Base-by-base conservation (phyloP, 257 asterid genomes). In the Rhazya stricta region DNA sequence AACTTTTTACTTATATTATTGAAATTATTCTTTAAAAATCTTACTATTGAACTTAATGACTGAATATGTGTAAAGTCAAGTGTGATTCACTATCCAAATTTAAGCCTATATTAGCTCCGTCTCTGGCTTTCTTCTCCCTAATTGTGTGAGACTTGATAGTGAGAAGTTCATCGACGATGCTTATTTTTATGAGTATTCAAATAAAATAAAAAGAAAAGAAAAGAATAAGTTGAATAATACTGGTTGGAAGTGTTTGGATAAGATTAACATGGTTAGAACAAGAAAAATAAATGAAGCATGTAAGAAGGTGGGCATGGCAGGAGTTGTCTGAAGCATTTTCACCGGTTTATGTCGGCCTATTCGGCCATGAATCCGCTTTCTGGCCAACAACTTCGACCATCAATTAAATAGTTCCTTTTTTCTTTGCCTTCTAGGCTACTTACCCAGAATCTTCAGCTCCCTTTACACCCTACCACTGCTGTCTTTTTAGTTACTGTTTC, bases 291-390 rank as follows among this genome's bases (percentile, higher is more conserved):
- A 66, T 34, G 70, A 69, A 69, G 60, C 60, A 27, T 45, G 42
- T 46, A 69, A 46, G 48, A 62, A 37, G 57, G 68, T 62, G 48
- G 61, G 77, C 67, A 66, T 51, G 77, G 73, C 77, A 63, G 81
- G 18, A 72, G 50, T 73, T 78, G 81, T 65, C 77, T 36, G 4
- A n/a, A 5, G 48, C 25, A 4, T 36, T 76, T 76, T 39, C 48
- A 25, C 69, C 23, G 73, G 29, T 54, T 39, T 11, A 42, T 75
- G 75, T 69, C 69, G 73, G 79, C 36, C 56, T 32, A 30, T 74
- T 45, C 70, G 71, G 76, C 81, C 6, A 7, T 60, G 71, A 43
- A 61, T 27, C 16, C 46, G 18, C 57, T 45, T 54, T 63, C 37
- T 45, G 19, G 37, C 71, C 62, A 61, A 30, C 72, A 74, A 61